A percentile compares a stretch with the other conserved stretches of the same genome.
phyloP scores from a whole-genome alignment of 73 alveolate species.

The Paramecium primaurelia region DNA sequence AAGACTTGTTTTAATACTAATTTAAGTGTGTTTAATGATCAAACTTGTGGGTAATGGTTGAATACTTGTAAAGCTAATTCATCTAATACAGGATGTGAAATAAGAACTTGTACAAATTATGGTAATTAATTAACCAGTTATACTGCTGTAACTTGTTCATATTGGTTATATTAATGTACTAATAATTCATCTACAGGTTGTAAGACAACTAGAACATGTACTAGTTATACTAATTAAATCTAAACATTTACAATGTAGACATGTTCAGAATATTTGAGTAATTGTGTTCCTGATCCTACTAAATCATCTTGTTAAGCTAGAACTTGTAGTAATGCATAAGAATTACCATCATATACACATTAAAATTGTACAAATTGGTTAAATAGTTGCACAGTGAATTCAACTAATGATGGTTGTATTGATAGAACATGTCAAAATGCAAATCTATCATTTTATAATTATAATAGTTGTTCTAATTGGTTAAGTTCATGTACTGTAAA shows the following conservation, averaged over 20 bases:
- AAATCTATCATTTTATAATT: background rate
- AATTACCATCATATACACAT: background rate
- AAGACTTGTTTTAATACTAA: background rate
- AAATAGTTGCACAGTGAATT: background rate
- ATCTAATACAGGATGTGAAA: background rate
- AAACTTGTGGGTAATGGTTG: background rate
- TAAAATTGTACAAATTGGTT: background rate
- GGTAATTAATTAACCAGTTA: background rate
- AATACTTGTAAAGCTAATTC: background rate
- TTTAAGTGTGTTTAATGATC: background rate
- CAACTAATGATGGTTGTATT: background rate
- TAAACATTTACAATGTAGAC: background rate
- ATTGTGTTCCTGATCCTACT: background rate
- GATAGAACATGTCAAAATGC: background rate
- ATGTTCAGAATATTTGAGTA: background rate
- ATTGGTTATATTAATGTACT: background rate
- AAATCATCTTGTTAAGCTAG: background rate
- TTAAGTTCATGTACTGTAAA: slow-evolving; percentile 26
- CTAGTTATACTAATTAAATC: background rate
- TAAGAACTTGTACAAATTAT: slow-evolving; percentile 14
- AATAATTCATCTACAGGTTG: background rate
- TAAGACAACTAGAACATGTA: background rate
- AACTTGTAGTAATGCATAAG: background rate
- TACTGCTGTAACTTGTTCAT: slow-evolving; percentile 17
- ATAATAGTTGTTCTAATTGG: slow-evolving; percentile 13